Evolutionary conservation across 164 flowering plant genomes (phyloP).

Genomic region (Aristolochia contorta): DNA sequence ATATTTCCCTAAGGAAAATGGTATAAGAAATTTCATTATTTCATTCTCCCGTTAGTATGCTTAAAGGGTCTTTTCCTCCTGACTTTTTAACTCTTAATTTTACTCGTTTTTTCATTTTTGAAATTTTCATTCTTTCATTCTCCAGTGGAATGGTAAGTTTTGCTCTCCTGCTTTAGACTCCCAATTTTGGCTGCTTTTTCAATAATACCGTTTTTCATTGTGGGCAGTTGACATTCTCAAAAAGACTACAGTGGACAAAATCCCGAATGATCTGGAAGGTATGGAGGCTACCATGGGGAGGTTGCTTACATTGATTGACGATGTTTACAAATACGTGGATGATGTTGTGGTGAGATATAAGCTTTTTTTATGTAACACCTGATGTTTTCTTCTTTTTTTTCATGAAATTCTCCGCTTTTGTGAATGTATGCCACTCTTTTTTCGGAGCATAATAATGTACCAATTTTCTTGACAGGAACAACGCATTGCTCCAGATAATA

Average conservation of each 20-base stretch:
- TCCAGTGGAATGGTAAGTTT: too few relatives aligned
- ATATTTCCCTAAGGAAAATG: too few relatives aligned
- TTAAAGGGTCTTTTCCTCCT: too few relatives aligned
- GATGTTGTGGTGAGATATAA: slow-evolving; percentile 71
- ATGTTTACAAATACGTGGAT: slow-evolving; percentile 84
- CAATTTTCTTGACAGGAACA: slow-evolving; percentile 47
- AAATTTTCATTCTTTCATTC: too few relatives aligned
- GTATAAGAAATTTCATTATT: too few relatives aligned
- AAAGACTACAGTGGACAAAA: slow-evolving; percentile 64
- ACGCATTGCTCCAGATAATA: slow-evolving; percentile 54
- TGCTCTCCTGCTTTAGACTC: not conserved
- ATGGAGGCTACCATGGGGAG: slow-evolving; percentile 88
- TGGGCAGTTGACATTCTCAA: slow-evolving; percentile 77
- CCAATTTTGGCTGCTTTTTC: not conserved
- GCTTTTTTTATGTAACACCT: not conserved
- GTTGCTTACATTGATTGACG: slow-evolving; percentile 65
- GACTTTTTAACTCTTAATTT: too few relatives aligned
- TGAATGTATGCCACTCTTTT: not conserved
- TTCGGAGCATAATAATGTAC: not conserved
- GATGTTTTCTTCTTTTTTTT: not conserved
- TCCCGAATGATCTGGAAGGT: slow-evolving; percentile 94
- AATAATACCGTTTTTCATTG: not conserved
- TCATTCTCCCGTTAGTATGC: too few relatives aligned
- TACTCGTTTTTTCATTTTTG: too few relatives aligned
- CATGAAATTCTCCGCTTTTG: too few relatives aligned